These are phyloP conservation scores for Actinomortierella wolfii DNA, from an alignment of 371 early-diverging fungal genomes.

Conservation along the genomic window DNA sequence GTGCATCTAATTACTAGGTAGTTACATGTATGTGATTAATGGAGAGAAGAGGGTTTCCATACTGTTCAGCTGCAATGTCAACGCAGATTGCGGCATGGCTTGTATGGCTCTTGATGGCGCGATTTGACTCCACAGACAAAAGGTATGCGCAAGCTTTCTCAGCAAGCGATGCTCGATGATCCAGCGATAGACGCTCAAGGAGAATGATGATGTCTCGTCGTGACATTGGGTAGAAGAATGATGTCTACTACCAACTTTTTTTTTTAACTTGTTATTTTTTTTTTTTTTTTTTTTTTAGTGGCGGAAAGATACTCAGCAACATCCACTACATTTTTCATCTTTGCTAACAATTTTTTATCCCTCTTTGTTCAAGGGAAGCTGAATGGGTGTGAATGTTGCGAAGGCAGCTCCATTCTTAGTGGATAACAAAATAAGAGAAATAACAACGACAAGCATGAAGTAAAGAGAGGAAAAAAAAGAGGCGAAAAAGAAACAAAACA, in stretches of 20 bases:
- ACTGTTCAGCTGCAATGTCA: slow-evolving; percentile 42
- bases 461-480: not conserved
- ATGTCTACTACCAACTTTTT: too few relatives aligned
- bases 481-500: slow-evolving; percentile 3
- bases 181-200: slow-evolving; percentile 33
- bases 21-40: too few relatives aligned
- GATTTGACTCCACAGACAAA: slow-evolving; percentile 30
- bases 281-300: too few relatives aligned
- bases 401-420: too few relatives aligned
- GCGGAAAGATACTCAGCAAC: too few relatives aligned
- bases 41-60: too few relatives aligned
- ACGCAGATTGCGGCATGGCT: slow-evolving; percentile 45
- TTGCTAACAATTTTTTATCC: not conserved
- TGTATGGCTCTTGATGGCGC: slow-evolving; percentile 29
- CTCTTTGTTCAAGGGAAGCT: slow-evolving; percentile 1
- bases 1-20: too few relatives aligned
- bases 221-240: slow-evolving; percentile 30
- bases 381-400: not conserved
- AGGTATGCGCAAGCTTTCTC: slow-evolving; percentile 41
- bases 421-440: too few relatives aligned
- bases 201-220: slow-evolving; percentile 34
- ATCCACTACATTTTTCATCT: too few relatives aligned
- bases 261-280: too few relatives aligned
- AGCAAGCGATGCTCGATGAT: slow-evolving; percentile 36
- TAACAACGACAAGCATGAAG: not conserved